phyloP scores from a whole-genome alignment of 2,329 filamentous ascomycete genomes.

The Diaporthe humulicola region DNA sequence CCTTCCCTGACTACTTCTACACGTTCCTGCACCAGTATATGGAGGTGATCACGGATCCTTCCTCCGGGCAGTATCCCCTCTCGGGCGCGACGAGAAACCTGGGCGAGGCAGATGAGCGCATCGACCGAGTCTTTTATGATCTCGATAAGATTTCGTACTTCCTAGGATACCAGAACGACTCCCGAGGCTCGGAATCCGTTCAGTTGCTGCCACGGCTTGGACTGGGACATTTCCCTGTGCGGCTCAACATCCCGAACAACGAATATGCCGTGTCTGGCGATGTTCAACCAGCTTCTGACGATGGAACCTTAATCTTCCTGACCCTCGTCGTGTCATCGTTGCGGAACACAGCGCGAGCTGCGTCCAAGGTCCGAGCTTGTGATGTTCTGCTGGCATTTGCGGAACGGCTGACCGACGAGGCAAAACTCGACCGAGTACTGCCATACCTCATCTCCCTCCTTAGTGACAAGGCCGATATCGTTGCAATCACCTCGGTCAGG shows the following conservation, averaged over 20 bases:
- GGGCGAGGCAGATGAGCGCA: constrained; percentile 91
- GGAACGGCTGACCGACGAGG: constrained; percentile 92
- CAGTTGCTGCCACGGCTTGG: constrained; percentile 63
- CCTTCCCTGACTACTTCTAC: constrained; percentile 97
- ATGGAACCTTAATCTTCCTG: constrained; percentile 93
- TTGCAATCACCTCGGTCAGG: constrained; percentile 86
- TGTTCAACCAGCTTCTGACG: constrained; percentile 77
- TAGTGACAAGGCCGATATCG: constrained; percentile 84
- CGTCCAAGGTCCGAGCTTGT: constrained; percentile 89
- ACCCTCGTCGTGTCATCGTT: constrained; percentile 90
- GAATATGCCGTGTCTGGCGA: constrained; percentile 76
- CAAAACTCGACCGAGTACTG: constrained; percentile 91
- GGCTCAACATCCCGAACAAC: constrained; percentile 88
- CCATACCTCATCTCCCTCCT: constrained; percentile 90
- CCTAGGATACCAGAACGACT: constrained; percentile 77
- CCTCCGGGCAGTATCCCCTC: constrained; percentile 80
- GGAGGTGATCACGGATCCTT: constrained; percentile 93
- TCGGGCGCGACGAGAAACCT: constrained; percentile 78
- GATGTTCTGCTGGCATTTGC: constrained; percentile 93
- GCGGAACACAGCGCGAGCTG: constrained; percentile 87
- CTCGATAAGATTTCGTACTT: constrained; percentile 99
- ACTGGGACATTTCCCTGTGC: constrained; percentile 80
- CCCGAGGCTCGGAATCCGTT: constrained; percentile 46
- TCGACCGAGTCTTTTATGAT: constrained; percentile 92
- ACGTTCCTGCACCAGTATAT: constrained; percentile 98